Conservation (phyloP, 2,329 filamentous ascomycete species). For the Cladosporium sp. region DNA sequence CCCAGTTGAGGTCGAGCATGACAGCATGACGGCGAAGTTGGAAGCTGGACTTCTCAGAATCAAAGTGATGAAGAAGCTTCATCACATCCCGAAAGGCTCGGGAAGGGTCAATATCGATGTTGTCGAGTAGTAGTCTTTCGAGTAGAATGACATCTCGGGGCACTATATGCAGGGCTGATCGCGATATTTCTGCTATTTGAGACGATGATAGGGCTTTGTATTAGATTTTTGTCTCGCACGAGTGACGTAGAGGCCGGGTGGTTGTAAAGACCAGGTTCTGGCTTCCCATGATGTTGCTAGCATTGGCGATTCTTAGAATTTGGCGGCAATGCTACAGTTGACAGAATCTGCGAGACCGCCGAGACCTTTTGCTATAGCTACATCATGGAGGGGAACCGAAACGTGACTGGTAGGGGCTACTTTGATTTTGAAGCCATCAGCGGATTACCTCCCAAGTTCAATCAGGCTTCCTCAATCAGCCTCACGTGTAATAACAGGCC, state of each 20-base stretch:
- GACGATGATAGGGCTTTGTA: no score
- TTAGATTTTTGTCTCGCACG: no score
- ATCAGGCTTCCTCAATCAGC: constrained; percentile 50
- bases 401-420: constrained; percentile 43
- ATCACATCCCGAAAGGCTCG: constrained; percentile 12
- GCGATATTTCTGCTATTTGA: no score
- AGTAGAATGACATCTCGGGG: constrained; percentile 38
- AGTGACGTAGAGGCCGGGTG: constrained; percentile 42
- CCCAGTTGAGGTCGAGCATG: constrained; percentile 16
- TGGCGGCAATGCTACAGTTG: constrained; percentile 35
- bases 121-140: not conserved
- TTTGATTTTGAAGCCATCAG: constrained; percentile 53
- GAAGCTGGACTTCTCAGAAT: constrained; percentile 12
- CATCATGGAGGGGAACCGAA: constrained; percentile 43
- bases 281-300: constrained; percentile 47
- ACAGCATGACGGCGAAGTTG: constrained; percentile 10
- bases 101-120: constrained; percentile 15
- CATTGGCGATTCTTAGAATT: constrained; percentile 48
- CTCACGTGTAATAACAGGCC: constrained; percentile 53
- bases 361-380: constrained; percentile 42
- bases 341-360: constrained; percentile 42
- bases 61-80: constrained; percentile 14
- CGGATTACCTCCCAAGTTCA: constrained; percentile 35
- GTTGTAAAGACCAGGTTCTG: constrained; percentile 51
- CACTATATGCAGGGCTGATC: no score